These are phyloP conservation scores for Lactarius sanguifluus DNA, from an alignment of 768 basidiomycete species.

Conservation along the genomic window DNA sequence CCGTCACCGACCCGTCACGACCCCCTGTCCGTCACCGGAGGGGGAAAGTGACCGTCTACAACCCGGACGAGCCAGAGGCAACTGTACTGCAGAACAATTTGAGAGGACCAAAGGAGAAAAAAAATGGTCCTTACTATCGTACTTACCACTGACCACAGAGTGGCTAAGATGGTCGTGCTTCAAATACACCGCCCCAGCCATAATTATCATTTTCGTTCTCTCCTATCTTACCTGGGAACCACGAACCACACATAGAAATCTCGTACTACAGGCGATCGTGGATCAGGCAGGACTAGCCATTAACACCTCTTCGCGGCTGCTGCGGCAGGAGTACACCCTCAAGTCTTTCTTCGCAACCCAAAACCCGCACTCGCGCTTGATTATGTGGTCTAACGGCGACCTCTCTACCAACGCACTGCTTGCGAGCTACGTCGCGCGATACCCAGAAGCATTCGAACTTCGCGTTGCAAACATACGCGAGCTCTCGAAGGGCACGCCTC, in stretches of 20 bases:
- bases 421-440: slow-evolving; percentile 54
- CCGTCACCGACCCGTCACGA: no score
- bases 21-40: no score
- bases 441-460: slow-evolving; percentile 71
- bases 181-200: slow-evolving; percentile 28
- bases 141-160: not conserved
- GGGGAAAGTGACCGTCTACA: no score
- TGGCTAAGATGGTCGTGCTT: slow-evolving; percentile 7
- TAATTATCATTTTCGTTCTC: slow-evolving; percentile 26
- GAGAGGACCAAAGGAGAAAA: no score
- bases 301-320: slow-evolving; percentile 69
- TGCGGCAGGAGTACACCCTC: slow-evolving; percentile 89
- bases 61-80: no score
- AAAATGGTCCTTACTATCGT: not conserved
- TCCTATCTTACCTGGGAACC: slow-evolving; percentile 52
- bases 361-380: slow-evolving; percentile 58
- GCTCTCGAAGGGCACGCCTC: slow-evolving; percentile 73
- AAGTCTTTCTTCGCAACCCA: slow-evolving; percentile 95
- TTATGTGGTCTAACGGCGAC: slow-evolving; percentile 93
- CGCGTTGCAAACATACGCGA: slow-evolving; percentile 62
- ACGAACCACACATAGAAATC: slow-evolving; percentile 86
- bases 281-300: slow-evolving; percentile 65
- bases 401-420: slow-evolving; percentile 57
- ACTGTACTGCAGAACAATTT: no score
- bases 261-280: slow-evolving; percentile 75